Evolutionary conservation across 768 basidiomycete species (phyloP), one percentile per base, ranked within the genome.

Genomic region (Russula compacta): DNA sequence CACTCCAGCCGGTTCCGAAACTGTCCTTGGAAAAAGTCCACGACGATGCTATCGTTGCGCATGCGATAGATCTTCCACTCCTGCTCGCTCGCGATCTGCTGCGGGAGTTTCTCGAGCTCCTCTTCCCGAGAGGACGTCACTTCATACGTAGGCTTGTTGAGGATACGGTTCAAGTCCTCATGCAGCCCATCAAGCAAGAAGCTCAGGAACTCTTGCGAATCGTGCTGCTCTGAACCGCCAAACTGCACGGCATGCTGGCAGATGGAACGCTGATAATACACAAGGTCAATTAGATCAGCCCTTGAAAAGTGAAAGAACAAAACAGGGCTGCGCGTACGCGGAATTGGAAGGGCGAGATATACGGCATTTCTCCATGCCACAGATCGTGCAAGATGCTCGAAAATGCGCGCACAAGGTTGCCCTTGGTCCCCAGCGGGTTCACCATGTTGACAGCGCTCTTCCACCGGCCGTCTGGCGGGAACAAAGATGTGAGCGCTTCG

Each of bases 21-120:
- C 72, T 98, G 97, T 11, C 95, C 95, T 74, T 98, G 95, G 78
- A 99, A 98, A 70, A 87, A 90, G 73, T 98, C 95, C 33, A 98
- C 97, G 56, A 99, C 87, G 56, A 98, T 74, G 68, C 89, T 92
- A 71, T 99, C 92, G 70, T 98, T 93, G 58, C 91, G 81, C 76
- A 83, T 83, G 71, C 83, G 83, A 79, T 97, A 98, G 42, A 87
- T 81, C 63, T 83, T 78, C 95, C 95, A 99, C 74, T 98, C 95
- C 68, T 89, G 83, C 66, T 92, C 89, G 70, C 90, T 88, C 19
- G 94, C 94, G 65, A 97, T 80, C 70, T 94, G 90, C 7, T 84
- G 81, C 8, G 95, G 87, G 19, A 98, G 74, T 53, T 83, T 80
- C 73, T 99, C 95, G 24, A 98, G 80, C 68, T 91, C 90, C 3